Base-by-base conservation (phyloP, 2,329 filamentous ascomycete genomes). In the Sodiomyces alkalinus region DNA sequence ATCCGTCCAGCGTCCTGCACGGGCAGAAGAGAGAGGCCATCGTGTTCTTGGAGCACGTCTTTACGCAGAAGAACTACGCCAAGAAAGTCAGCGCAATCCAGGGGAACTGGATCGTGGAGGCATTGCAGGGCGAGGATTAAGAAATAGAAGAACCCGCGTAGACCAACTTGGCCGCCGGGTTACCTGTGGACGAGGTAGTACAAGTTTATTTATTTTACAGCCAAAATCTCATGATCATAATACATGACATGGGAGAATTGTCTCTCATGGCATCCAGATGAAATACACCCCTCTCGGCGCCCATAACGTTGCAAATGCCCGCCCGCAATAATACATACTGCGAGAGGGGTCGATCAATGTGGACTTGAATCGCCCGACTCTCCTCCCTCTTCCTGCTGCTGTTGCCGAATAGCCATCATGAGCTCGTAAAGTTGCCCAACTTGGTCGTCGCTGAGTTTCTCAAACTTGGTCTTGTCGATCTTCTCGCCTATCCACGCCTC, bases 371-470 rank as follows among this genome's bases (percentile, higher is more conserved):
- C 44, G 18, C 44, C 32, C 15, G 45, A 39, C 10, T 47, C 43
- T 5, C 3, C 36, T 26, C 25, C 41, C 22, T 10, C 43, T 23
- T 34, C 36, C 25, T 35, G 33, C 13, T 38, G 47, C 37, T 41
- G 48, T 35, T 60, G 61, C 38, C 55, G 53, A 33, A 93, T 92
- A 3, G 81, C 71, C 49, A 80, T 69, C 83, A 94, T 92, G 32
- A 98, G 61, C 49, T 96, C 87, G 47, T 94, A 94, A 41, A 98
- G 58, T 52, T 98, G 90, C 2, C 77, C 81, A 29, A 96, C 62
- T 56, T 98, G 90, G 49, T 96, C 80, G 49, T 96, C 85, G 50
- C 80, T 96, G 83, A 96, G 81, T 55, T 93, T 94, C 35, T 83
- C 76, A 31, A 96, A 61, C 54, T 93, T 93, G 1, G 58, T 62